Base-by-base conservation (phyloP, 2,329 filamentous ascomycete species). In the Pyrenophora seminiperda region DNA sequence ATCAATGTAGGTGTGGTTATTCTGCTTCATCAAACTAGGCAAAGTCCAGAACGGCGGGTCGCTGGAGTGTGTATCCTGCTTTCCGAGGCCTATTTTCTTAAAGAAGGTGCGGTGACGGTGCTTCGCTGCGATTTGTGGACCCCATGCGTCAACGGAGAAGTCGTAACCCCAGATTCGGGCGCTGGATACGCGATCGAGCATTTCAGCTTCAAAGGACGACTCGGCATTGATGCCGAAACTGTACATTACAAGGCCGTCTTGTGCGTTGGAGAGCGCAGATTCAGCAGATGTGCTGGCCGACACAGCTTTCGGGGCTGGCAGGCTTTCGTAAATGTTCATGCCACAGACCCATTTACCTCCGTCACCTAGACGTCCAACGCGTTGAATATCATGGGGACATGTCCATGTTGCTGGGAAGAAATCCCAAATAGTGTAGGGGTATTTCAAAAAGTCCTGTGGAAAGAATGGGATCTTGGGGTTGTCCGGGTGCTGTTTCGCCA, bases 331-430 rank as follows among this genome's bases (percentile, higher is more conserved):
- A 14, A 69, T 43, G 37, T 61, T 68, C 66, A 70, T 68, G 10
- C 67, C 67, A 41, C 67, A 70, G 14, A 70, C 66, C 67, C 67
- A 70, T 55, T 70, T 70, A 11, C 67, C 67, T 22, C 67, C 67
- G 39, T 70, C 67, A 4, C 67, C 67, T 5, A 70, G 57, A 7
- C 66, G 54, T 3, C 67, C 67, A 0, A 70, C 61, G 27, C 67
- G 63, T 47, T 70, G 67, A 27, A 70, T 55, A 47, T 70, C 67
- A 31, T 68, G 67, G 9, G 67, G 67, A 31, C 67, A 70, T 32
- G 65, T 68, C 62, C 63, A 70, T 3, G 65, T 66, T 6, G 67
- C 56, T 1, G 67, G 66, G 34, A 68, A 70, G 53, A 67, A 70
- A 47, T 70, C 67, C 67, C 67, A 70, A 31, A 70, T 56, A 0